Conservation (phyloP, 2,329 filamentous ascomycete species). For the Stachybotrys chlorohalonatus region DNA sequence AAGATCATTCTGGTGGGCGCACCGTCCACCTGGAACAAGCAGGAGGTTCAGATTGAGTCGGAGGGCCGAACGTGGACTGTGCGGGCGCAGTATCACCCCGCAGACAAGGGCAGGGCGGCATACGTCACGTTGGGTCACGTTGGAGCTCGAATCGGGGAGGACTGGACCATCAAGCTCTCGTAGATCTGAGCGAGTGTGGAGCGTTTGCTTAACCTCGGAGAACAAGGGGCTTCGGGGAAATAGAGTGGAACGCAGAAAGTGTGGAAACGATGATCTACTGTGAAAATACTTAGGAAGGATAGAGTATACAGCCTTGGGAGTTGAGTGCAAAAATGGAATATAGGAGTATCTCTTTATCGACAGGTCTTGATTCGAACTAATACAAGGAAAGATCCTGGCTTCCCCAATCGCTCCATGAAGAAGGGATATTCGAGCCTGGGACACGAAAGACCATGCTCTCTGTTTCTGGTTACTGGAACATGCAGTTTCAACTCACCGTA, state of each 20-base stretch:
- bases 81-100: constrained; percentile 50
- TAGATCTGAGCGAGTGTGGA: background rate
- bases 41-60: constrained; percentile 46
- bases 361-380: too few relatives aligned
- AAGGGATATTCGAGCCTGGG: too few relatives aligned
- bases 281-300: too few relatives aligned
- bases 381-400: too few relatives aligned
- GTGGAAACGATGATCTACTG: background rate
- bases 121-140: constrained; percentile 45
- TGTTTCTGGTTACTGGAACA: background rate
- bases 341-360: too few relatives aligned
- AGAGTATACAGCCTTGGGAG: too few relatives aligned
- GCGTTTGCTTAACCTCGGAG: background rate
- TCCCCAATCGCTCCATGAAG: too few relatives aligned
- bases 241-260: background rate
- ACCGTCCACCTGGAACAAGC: constrained; percentile 60
- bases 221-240: background rate
- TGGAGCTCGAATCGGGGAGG: constrained; percentile 40
- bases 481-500: background rate
- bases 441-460: background rate
- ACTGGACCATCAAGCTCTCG: constrained; percentile 37
- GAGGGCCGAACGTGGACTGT: constrained; percentile 46
- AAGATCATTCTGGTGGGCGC: constrained; percentile 78
- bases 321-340: too few relatives aligned
- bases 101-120: constrained; percentile 35